Base-by-base conservation (phyloP, 768 basidiomycete genomes). In the Auriculariales sp. region DNA sequence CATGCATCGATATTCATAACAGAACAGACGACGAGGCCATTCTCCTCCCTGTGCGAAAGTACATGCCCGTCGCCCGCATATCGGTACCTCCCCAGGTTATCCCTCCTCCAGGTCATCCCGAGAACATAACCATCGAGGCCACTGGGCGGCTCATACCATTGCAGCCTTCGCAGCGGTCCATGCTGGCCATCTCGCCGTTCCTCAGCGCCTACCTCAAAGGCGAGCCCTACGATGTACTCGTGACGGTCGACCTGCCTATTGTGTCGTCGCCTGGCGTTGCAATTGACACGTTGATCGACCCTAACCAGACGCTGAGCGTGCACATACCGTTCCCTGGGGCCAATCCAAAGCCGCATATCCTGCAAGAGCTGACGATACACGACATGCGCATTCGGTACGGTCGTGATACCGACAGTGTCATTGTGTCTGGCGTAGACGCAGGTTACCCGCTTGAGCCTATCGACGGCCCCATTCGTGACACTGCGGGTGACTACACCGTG, bases 281-380 rank as follows among this genome's bases (percentile, higher is more conserved):
- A 4, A 44, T 19, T 10, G 39, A 44, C 19, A 19, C 19, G 12
- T 25, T 44, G 39, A 61, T 80, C n/a, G 57, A 79, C 49, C 74
- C 79, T 0, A 67, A 61, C 30, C 22, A 44, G 39, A 44, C 39
- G 17, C 58, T 80, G 25, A 54, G 64, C 19, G 55, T 77, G 9
- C 57, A 71, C 25, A 52, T 63, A 44, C 67, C 75, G 15, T 89
- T 90, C 57, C 88, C 87, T 2, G 72, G 74, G 1, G 83, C 81
- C 1, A 61, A 68, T 42, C 77, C 78, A 3, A 72, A 69, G 24
- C 86, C 88, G 1, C 67, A 74, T 25, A 66, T 91, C 30, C 68
- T 91, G 12, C 75, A 74, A 11, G 68, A 84, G 54, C 79, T 90
- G 35, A 82, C 82, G 3, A 81, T 90, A 52, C 71, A 70, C 35